These are phyloP conservation scores for Beauveria sp. DNA, from an alignment of 2,329 filamentous ascomycete genomes.

Conservation along the genomic window DNA sequence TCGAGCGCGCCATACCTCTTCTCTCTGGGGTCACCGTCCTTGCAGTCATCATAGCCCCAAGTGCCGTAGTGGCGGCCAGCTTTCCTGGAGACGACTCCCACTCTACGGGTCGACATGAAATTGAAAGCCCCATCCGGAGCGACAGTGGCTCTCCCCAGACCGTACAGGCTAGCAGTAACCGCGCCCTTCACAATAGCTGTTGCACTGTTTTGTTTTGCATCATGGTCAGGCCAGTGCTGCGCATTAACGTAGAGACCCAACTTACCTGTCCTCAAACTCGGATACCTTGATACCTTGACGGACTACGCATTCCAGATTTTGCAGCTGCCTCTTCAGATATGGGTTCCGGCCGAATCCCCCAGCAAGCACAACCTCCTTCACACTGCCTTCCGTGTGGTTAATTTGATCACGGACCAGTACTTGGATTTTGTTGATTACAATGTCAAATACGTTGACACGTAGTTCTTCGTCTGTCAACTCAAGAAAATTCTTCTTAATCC, in stretches of 20 bases:
- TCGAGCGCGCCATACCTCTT: neutral
- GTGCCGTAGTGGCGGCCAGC: conserved; percentile 2
- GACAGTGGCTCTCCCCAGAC: neutral
- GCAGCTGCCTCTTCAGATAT: neutral
- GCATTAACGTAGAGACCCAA: neutral
- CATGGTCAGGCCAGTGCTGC: neutral
- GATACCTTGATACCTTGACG: neutral
- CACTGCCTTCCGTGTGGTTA: neutral
- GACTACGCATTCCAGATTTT: neutral
- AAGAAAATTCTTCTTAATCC: neutral
- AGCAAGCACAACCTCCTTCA: conserved; percentile 3
- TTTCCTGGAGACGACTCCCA: neutral
- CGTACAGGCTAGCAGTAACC: neutral
- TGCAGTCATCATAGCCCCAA: neutral
- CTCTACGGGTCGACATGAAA: neutral
- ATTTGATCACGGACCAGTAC: neutral
- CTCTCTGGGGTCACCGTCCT: neutral
- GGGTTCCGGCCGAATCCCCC: conserved; percentile 3
- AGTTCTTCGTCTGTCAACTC: conserved; percentile 1
- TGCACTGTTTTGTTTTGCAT: neutral
- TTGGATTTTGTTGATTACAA: neutral
- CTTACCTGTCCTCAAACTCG: conserved; percentile 1
- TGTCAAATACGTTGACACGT: conserved; percentile 1
- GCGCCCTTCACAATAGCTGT: neutral
- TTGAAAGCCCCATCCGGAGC: neutral